Conservation (phyloP, 495 filamentous ascomycete genomes). For the Hypomontagnella monticulosa region DNA sequence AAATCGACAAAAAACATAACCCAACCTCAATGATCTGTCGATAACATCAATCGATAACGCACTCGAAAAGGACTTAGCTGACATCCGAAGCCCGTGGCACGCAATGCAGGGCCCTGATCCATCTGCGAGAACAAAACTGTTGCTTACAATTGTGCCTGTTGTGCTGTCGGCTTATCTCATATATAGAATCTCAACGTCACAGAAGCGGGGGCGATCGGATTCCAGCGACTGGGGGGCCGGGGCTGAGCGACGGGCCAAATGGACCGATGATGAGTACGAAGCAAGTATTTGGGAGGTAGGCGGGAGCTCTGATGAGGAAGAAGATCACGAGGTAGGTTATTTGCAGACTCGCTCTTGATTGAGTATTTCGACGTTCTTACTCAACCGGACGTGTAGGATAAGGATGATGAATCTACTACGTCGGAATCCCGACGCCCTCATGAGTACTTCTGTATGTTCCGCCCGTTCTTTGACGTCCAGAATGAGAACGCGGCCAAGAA, state of each 20-base stretch:
- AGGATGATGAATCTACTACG: slow-evolving; percentile 2
- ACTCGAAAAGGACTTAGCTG: too few relatives aligned
- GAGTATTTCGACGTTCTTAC: background rate
- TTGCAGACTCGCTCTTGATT: background rate
- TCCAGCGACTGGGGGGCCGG: slow-evolving; percentile 14
- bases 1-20: background rate
- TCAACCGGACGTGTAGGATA: slow-evolving; percentile 5
- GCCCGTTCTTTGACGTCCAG: slow-evolving; percentile 38
- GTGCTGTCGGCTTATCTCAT: slow-evolving; percentile 32
- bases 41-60: too few relatives aligned
- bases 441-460: slow-evolving; percentile 34
- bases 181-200: slow-evolving; percentile 26
- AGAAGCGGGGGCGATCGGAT: slow-evolving; percentile 14
- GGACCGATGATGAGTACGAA: slow-evolving; percentile 12
- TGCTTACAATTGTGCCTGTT: slow-evolving; percentile 33
- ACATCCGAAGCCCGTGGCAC: background rate
- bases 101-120: slow-evolving; percentile 16
- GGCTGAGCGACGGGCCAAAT: slow-evolving; percentile 11
- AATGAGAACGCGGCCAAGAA: slow-evolving; percentile 33
- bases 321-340: slow-evolving; percentile 28
- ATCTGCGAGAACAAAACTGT: slow-evolving; percentile 19
- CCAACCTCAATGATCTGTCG: background rate
- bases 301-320: slow-evolving; percentile 13
- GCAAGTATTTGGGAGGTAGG: background rate
- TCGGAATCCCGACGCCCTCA: slow-evolving; percentile 17